Conservation (phyloP, 257 asterid species). For the Agastache rugosa region DNA sequence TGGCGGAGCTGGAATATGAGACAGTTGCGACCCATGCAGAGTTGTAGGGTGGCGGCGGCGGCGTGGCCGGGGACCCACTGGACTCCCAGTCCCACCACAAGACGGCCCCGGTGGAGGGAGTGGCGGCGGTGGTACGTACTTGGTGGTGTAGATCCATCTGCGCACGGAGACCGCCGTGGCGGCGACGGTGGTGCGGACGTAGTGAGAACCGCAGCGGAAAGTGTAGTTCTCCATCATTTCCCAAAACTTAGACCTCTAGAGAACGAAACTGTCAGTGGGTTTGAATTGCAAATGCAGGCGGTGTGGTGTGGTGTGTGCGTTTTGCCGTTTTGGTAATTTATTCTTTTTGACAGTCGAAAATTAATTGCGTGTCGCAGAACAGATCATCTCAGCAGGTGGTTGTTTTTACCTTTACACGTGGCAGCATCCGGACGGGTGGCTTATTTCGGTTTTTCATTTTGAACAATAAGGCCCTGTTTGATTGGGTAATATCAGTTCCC, state of each 20-base stretch:
- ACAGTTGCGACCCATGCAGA: slow-evolving; percentile 31
- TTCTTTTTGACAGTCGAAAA: not conserved
- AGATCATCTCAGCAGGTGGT: not conserved
- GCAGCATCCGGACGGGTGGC: not conserved
- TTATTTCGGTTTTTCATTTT: not conserved
- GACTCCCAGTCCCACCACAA: slow-evolving; percentile 33
- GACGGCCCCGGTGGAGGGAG: not conserved
- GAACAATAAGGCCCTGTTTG: not conserved
- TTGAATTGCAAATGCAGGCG: not conserved
- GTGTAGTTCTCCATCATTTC: not conserved
- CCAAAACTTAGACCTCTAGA: not conserved
- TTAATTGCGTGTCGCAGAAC: slow-evolving; percentile 7
- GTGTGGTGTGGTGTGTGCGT: not conserved
- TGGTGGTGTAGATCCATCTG: not conserved
- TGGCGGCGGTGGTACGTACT: not conserved
- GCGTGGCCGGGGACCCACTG: slow-evolving; percentile 7
- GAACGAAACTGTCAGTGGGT: not conserved
- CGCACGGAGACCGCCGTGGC: slow-evolving; percentile 12
- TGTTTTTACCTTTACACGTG: slow-evolving; percentile 1
- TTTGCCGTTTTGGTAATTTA: not conserved
- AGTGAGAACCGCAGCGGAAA: slow-evolving; percentile 6
- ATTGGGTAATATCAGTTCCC: not conserved
- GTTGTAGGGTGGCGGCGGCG: slow-evolving; percentile 35
- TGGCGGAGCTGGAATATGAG: slow-evolving; percentile 28
- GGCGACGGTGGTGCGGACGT: slow-evolving; percentile 28